Base-by-base conservation (phyloP, 2,329 filamentous ascomycete species). In the Curvularia spicifera region DNA sequence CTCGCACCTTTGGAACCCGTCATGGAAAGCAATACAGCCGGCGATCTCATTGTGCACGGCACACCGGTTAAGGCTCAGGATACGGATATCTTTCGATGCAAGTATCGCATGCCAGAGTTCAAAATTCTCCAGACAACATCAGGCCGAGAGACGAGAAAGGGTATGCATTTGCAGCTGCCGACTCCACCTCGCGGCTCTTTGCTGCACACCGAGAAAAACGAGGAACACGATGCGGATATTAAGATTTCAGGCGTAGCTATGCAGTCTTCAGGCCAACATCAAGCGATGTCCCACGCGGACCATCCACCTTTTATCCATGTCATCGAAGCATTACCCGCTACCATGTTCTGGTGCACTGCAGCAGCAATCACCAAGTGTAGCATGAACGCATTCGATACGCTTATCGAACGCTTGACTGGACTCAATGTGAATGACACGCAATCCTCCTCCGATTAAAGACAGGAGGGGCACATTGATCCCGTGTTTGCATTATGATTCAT, bases 271-370 rank as follows among this genome's bases (percentile, higher is more conserved):
- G 15, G 6, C 4, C 15, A 7, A 5, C 35, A 37, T 3, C 35
- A 37, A 37, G 15, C 15, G 35, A 7, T 37, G 8, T 18, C 5
- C 13, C 15, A 37, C 5, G 5, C 35, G 15, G 2, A 37, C n/a
- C 35, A 18, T 18, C 15, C 71, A 15, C 58, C 64, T 18, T 69
- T 73, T 51, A 42, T 73, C 55, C 69, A 59, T 3, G 60, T 70
- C 24, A 66, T 73, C 13, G 61, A 46, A 12, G 60, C 72, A 65
- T 53, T 73, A 9, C 72, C 72, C 7, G 52, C 52, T 18, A 61
- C 65, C n/a, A 60, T 73, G 57, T 67, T 73, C 46, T 73, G 67
- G 67, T 51, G 44, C 8, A 60, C 61, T 31, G 63, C 54, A 10
- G 51, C 53, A 37, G 51, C 44, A 6, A 33, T 67, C 9, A 59